A percentile compares a stretch with the other conserved stretches of the same genome.
These are phyloP conservation scores for Coemansia pectinata DNA, from an alignment of 192 early-diverging fungal species.

Conservation along the genomic window DNA sequence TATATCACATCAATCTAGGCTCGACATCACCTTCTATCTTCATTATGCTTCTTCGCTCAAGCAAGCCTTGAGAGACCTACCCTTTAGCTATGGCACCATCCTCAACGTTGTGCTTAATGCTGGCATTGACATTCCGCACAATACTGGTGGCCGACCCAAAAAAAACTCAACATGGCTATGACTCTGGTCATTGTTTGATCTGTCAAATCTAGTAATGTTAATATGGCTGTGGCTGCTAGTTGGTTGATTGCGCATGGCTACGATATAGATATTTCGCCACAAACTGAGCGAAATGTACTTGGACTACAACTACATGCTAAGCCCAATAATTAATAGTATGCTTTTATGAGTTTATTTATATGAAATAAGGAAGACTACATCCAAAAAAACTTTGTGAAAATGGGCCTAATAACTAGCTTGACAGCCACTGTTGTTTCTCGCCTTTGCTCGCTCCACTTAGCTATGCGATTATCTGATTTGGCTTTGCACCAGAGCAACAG, in stretches of 20 bases:
- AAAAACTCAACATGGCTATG: background rate
- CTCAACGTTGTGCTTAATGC: background rate
- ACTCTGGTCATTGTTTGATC: background rate
- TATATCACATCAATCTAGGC: background rate
- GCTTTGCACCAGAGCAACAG: too few relatives aligned
- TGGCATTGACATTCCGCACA: background rate
- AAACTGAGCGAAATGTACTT: background rate
- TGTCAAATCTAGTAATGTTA: background rate
- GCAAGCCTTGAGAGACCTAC: background rate
- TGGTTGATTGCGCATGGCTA: background rate
- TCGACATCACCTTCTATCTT: background rate
- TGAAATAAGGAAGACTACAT: too few relatives aligned
- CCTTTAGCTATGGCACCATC: background rate
- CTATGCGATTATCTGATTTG: too few relatives aligned
- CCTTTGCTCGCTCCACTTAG: too few relatives aligned
- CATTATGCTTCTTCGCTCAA: background rate
- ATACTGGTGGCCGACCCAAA: background rate
- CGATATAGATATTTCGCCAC: background rate
- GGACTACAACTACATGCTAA: background rate
- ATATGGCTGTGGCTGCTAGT: background rate
- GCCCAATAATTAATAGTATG: too few relatives aligned
- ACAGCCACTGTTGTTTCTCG: too few relatives aligned
- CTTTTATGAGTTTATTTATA: too few relatives aligned
- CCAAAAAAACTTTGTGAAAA: too few relatives aligned
- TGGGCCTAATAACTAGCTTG: too few relatives aligned